Percentiles rank a stretch among this genome's conserved stretches.
These are phyloP conservation scores for Bolboschoenus planiculmis DNA, from an alignment of 176 grass and related monocot genomes.

Conservation along the genomic window DNA sequence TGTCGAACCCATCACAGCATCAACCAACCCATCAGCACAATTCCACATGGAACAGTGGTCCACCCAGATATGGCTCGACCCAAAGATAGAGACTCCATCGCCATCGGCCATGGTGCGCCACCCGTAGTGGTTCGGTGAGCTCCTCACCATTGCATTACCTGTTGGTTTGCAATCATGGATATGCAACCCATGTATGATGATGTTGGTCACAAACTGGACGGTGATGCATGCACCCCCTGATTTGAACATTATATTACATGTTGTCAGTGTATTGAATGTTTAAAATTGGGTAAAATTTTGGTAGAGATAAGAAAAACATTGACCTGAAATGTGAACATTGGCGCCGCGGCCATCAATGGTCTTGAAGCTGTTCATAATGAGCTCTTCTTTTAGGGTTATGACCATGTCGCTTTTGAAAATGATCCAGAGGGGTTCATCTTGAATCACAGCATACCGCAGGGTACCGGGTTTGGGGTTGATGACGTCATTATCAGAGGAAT, in stretches of 20 bases:
- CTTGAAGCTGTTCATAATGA: constrained; percentile 33
- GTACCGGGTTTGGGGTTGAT: constrained; percentile 17
- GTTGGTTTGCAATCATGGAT: constrained; percentile 27
- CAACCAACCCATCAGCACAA: constrained; percentile 40
- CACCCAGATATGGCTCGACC: constrained; percentile 33
- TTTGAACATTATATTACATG: background rate
- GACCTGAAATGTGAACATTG: constrained; percentile 24
- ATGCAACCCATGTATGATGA: constrained; percentile 42
- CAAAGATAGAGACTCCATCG: constrained; percentile 14
- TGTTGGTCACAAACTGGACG: background rate
- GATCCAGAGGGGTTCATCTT: constrained; percentile 43
- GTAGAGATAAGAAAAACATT: background rate
- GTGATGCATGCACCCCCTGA: constrained; percentile 37
- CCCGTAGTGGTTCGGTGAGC: constrained; percentile 27
- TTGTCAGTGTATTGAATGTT: background rate
- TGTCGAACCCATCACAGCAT: constrained; percentile 20
- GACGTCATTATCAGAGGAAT: constrained; percentile 29
- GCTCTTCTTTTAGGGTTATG: constrained; percentile 18
- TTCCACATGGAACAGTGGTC: constrained; percentile 36
- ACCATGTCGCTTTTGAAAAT: constrained; percentile 34
- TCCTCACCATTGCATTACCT: constrained; percentile 30
- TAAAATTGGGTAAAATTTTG: background rate
- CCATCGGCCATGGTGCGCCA: constrained; percentile 32
- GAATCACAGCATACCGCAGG: constrained; percentile 33
- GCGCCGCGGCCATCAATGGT: constrained; percentile 46